phyloP scores from a whole-genome alignment of 2,329 filamentous ascomycete species.

The Diaporthe australafricana region DNA sequence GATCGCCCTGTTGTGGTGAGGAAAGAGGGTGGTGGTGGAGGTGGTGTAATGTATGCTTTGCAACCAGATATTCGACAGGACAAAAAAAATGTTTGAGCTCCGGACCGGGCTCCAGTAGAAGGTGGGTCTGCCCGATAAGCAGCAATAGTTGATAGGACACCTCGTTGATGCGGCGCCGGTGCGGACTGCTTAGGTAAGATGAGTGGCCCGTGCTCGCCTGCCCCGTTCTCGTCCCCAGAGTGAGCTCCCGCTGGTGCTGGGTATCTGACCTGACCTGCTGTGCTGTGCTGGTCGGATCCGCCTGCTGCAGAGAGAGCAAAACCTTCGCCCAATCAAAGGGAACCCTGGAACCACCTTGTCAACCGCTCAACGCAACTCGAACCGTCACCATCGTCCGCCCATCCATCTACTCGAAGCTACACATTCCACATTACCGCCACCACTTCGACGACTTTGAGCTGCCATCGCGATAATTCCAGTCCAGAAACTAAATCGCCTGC shows the following conservation, averaged over 20 bases:
- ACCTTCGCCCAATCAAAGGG: slow-evolving; percentile 54
- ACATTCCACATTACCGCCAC: slow-evolving; percentile 25
- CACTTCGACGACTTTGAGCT: slow-evolving; percentile 30
- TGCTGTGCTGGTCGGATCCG: slow-evolving; percentile 28
- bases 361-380: slow-evolving; percentile 32
- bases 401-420: slow-evolving; percentile 38
- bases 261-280: background rate
- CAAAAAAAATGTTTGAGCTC: slow-evolving; percentile 19
- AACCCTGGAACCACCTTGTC: slow-evolving; percentile 52
- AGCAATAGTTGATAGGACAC: slow-evolving; percentile 34
- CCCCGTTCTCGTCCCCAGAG: background rate
- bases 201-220: slow-evolving; percentile 18
- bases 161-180: slow-evolving; percentile 25
- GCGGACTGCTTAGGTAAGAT: background rate
- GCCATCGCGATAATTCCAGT: slow-evolving; percentile 35
- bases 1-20: slow-evolving; percentile 62
- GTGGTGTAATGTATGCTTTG: slow-evolving; percentile 9
- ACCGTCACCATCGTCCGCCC: slow-evolving; percentile 36
- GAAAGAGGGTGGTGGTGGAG: slow-evolving; percentile 11
- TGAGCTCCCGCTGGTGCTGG: slow-evolving; percentile 2
- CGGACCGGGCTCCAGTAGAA: slow-evolving; percentile 8
- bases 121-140: slow-evolving; percentile 35
- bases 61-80: background rate
- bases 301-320: slow-evolving; percentile 52
- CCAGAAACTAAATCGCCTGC: slow-evolving; percentile 31